Base-by-base conservation (phyloP, 2,329 filamentous ascomycete genomes). In the Bertia moriformis region DNA sequence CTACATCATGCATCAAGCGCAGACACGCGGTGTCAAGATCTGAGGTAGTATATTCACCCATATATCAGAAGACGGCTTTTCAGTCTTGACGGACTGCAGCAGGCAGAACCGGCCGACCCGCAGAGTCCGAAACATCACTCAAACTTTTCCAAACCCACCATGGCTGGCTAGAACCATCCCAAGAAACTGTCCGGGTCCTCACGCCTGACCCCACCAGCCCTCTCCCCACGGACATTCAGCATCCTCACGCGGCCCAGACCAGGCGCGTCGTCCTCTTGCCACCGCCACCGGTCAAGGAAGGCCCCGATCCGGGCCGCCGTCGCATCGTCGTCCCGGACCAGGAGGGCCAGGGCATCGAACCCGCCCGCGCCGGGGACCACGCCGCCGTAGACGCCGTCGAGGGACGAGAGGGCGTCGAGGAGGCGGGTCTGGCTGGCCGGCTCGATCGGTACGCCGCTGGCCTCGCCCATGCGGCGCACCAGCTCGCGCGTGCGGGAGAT, bases 331-430 rank as follows among this genome's bases (percentile, higher is more conserved):
- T 95, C 84, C 49, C 71, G 69, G 46, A 94, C 73, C 42, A 98
- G 58, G 43, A 98, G 57, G 1, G 81, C 83, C 40, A 94, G 69
- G 1, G 91, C 91, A 63, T 98, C 91, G 52, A 83, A 95, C 0
- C 91, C 91, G 7, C 91, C 91, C 0, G 91, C 91, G 0, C 91
- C 91, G 0, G 91, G 91, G 0, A 95, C 91, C 0, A 96, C 86
- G 0, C 88, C 91, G 1, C 87, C 88, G 46, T 88, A 73, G 3
- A 96, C 87, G 4, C 89, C 91, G 0, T 81, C 69, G 1, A 95
- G 62, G 3, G 48, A 56, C 3, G 67, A 71, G 41, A 89, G 68
- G 7, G 77, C 83, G 58, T 98, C 83, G 24, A 98, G 62, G 43
- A 98, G 65, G 51, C 74, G 72, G 2, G 86, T 94, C 67, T 98